Conservation (phyloP, 768 basidiomycete species). For the Lactarius indigo region DNA sequence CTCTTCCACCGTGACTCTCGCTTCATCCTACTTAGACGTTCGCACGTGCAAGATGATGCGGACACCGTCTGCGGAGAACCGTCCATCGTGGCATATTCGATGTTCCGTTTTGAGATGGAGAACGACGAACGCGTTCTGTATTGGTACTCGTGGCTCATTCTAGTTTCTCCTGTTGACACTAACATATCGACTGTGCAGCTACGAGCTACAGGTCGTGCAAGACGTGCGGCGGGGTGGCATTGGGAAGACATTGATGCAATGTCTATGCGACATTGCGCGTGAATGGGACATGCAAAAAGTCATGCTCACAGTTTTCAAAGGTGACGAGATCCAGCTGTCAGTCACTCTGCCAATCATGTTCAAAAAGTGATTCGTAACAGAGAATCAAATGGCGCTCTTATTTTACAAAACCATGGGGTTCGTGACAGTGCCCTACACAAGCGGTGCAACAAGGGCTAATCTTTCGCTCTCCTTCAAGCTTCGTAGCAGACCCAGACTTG, state of each 20-base stretch:
- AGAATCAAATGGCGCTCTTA: slow-evolving; percentile 40
- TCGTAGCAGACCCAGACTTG: slow-evolving; percentile 25
- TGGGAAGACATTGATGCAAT: slow-evolving; percentile 51
- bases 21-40: slow-evolving; percentile 46
- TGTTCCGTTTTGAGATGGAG: slow-evolving; percentile 77
- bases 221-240: slow-evolving; percentile 49
- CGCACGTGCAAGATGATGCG: background rate
- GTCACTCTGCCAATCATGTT: background rate
- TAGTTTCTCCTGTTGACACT: background rate
- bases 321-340: slow-evolving; percentile 35
- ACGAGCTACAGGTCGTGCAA: slow-evolving; percentile 66
- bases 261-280: slow-evolving; percentile 47
- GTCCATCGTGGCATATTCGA: slow-evolving; percentile 38
- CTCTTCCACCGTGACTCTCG: slow-evolving; percentile 59
- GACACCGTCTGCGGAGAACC: slow-evolving; percentile 28
- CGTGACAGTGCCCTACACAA: slow-evolving; percentile 22
- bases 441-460: background rate
- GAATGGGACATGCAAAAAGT: slow-evolving; percentile 62
- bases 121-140: slow-evolving; percentile 58
- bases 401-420: slow-evolving; percentile 62
- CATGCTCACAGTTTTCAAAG: slow-evolving; percentile 72
- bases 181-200: slow-evolving; percentile 41
- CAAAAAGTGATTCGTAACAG: slow-evolving; percentile 32
- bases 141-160: slow-evolving; percentile 46
- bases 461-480: background rate